A percentile compares a stretch with the other conserved stretches of the same genome.
Evolutionary conservation across 108 stramenopile species (phyloP).

Genomic region (Cyclostephanos invisitatus): DNA sequence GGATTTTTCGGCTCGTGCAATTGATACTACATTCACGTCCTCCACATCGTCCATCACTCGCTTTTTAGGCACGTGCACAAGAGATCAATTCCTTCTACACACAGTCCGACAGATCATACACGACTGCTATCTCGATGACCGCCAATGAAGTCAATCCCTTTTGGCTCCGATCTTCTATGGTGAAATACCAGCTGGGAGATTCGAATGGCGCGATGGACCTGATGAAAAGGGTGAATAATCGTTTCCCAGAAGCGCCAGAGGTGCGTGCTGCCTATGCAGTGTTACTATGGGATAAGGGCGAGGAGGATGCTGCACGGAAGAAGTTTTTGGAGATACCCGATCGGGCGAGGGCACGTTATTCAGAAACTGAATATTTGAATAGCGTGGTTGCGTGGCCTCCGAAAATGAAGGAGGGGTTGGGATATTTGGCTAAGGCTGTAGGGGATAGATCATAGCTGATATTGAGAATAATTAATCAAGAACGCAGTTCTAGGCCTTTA

Average conservation of each 20-base stretch:
- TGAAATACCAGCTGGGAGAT: conserved; percentile 78
- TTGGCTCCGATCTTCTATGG: conserved; percentile 80
- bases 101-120: conserved; percentile 65
- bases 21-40: neutral
- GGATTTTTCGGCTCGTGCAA: neutral
- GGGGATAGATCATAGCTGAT: conserved; percentile 33
- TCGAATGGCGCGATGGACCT: conserved; percentile 63
- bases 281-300: conserved; percentile 65
- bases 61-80: conserved; percentile 60
- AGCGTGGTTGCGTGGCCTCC: conserved; percentile 77
- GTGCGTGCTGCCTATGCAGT: conserved; percentile 78
- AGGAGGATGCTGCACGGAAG: conserved; percentile 67
- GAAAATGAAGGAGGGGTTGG: conserved; percentile 60
- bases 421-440: conserved; percentile 29
- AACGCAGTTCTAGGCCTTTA: neutral
- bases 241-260: conserved; percentile 88
- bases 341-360: conserved; percentile 64
- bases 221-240: conserved; percentile 78
- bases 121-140: conserved; percentile 80
- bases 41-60: neutral
- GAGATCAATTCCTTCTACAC: conserved; percentile 74
- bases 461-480: neutral
- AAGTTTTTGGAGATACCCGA: conserved; percentile 86
- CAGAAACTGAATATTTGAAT: conserved; percentile 61
- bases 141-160: conserved; percentile 85